phyloP scores from a whole-genome alignment of 495 filamentous ascomycete species.

The Penicillium egyptiacum region DNA sequence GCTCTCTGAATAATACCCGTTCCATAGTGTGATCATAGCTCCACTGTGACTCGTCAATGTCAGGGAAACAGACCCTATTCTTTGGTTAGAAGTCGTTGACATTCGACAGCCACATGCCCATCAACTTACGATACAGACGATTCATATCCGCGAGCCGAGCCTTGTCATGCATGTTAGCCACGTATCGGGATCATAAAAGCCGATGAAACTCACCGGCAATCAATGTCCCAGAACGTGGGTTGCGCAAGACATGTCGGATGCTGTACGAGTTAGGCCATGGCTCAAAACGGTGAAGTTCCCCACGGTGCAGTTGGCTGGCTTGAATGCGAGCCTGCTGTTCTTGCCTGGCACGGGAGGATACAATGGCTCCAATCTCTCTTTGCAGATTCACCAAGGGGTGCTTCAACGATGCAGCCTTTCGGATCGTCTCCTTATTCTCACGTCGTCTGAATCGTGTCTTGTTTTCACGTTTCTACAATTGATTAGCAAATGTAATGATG shows the following conservation, averaged over 20 bases:
- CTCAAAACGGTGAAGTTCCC: constrained; percentile 37
- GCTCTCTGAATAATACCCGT: constrained; percentile 36
- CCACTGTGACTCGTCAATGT: constrained; percentile 36
- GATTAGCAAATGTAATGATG: constrained; percentile 9
- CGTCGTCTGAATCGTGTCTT: constrained; percentile 30
- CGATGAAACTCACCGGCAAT: constrained; percentile 36
- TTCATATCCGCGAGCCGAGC: constrained; percentile 24
- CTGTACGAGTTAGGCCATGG: constrained; percentile 33
- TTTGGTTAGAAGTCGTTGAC: constrained; percentile 10
- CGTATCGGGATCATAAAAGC: background rate
- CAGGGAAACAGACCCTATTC: constrained; percentile 40
- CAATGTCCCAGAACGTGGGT: constrained; percentile 37
- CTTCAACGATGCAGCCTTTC: constrained; percentile 28
- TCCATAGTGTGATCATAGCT: constrained; percentile 42
- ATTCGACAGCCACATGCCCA: constrained; percentile 5
- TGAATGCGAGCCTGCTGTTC: constrained; percentile 34
- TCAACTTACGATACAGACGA: constrained; percentile 39
- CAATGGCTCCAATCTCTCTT: constrained; percentile 30
- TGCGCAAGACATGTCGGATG: constrained; percentile 39
- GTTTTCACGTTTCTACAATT: constrained; percentile 31
- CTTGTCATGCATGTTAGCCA: constrained; percentile 15
- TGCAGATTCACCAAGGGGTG: constrained; percentile 31
- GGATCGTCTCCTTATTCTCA: constrained; percentile 36
- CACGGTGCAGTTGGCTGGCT: constrained; percentile 35
- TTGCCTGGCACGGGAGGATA: constrained; percentile 20